Percentiles rank a stretch among this genome's conserved stretches.
phyloP scores from a whole-genome alignment of 2,329 filamentous ascomycete species.

The Byssothecium circinans region DNA sequence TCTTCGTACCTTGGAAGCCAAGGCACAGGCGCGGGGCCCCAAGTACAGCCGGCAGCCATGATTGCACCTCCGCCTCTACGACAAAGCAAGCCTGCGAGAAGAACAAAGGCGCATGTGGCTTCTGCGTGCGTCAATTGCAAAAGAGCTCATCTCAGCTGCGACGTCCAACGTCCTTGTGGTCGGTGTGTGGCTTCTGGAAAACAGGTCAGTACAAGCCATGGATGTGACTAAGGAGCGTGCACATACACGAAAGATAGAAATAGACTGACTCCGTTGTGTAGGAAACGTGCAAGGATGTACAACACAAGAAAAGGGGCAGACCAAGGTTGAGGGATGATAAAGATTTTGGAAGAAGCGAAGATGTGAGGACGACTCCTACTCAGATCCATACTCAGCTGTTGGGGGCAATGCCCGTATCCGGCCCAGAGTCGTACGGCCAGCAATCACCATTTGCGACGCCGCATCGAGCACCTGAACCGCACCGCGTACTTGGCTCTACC shows the following conservation, averaged over 20 bases:
- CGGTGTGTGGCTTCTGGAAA: conserved; percentile 78
- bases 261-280: conserved; percentile 41
- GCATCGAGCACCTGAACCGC: conserved; percentile 28
- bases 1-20: conserved; percentile 31
- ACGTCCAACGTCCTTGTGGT: conserved; percentile 73
- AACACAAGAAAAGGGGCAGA: conserved; percentile 81
- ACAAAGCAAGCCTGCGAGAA: conserved; percentile 39
- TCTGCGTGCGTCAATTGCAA: conserved; percentile 87
- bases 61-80: conserved; percentile 35
- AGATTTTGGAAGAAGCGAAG: conserved; percentile 35
- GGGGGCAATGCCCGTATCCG: conserved; percentile 23
- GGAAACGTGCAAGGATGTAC: conserved; percentile 78
- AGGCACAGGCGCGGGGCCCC: conserved; percentile 26
- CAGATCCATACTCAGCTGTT: conserved; percentile 29
- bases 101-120: conserved; percentile 77
- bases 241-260: conserved; percentile 4
- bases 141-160: conserved; percentile 71
- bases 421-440: conserved; percentile 21
- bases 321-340: conserved; percentile 70
- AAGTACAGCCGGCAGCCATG: conserved; percentile 36
- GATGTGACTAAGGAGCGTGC: neutral
- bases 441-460: conserved; percentile 24
- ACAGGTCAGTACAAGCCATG: conserved; percentile 47
- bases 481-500: conserved; percentile 20
- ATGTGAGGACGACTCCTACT: conserved; percentile 29